Base-by-base conservation (phyloP, 805 yeast species). In the Sungouiozyma intestinalis region DNA sequence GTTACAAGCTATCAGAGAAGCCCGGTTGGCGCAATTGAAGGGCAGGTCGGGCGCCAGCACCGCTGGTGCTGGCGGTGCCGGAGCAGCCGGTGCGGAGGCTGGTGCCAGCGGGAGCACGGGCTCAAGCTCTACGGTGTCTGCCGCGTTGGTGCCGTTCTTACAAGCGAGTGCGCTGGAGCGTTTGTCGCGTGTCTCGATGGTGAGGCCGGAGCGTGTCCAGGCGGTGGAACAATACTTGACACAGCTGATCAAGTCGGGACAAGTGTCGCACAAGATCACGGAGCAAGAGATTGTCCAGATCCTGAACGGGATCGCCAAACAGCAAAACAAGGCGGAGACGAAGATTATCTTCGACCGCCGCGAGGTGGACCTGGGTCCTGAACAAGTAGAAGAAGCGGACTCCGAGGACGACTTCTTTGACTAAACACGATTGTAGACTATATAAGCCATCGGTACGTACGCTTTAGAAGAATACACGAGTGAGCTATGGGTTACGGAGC, bases 161-260 rank as follows among this genome's bases (percentile, higher is more conserved):
- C 85, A 84, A 43, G 79, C 90, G 9, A 76, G 73, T 40, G 98
- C 97, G 1, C 72, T 94, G 38, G 97, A 90, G 55, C 72, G 98
- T 45, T 69, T 90, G 37, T 76, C 88, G 16, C 71, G 98, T 45
- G 94, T 90, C 16, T 68, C 86, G 21, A 73, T 92, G 58, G 98
- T 90, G 36, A 77, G 88, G 55, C 94, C 94, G 2, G 97, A 92
- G 41, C 71, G 97, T 43, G 97, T 94, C 1, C 73, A 74, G 40
- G 84, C 87, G 2, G 97, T 87, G 13, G 97, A 90, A 54, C 78
- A 80, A 47, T 77, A 90, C 52, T 65, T 90, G 36, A 64, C 82
- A 20, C 76, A 79, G 51, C 64, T 90, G 59, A 83, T 79, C 7
- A 76, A 78, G 46, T 72, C 82, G 49, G 97, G 97, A 2, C 85